A percentile compares a stretch with the other conserved stretches of the same genome.
These are phyloP conservation scores for Trichomonascaceae sp. DNA, from an alignment of 1,139 yeast genomes.

Conservation along the genomic window DNA sequence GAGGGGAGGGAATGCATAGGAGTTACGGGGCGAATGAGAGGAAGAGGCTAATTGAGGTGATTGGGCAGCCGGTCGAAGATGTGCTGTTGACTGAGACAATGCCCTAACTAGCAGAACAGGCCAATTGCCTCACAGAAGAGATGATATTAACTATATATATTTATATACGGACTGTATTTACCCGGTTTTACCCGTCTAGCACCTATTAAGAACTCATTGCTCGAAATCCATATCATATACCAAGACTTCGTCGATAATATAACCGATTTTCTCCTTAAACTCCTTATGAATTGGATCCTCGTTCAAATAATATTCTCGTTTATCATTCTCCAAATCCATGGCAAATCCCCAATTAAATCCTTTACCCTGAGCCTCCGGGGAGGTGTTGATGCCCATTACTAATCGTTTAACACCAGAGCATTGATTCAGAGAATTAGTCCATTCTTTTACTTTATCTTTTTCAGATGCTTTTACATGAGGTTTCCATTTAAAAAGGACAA, in stretches of 20 bases:
- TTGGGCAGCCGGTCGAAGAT: too few relatives aligned
- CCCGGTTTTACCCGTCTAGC: too few relatives aligned
- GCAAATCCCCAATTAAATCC: constrained; percentile 8
- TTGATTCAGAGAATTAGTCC: background rate
- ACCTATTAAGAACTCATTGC: background rate
- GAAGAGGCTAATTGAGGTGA: too few relatives aligned
- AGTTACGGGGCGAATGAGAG: background rate
- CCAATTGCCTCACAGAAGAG: too few relatives aligned
- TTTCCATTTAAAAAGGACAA: constrained; percentile 9
- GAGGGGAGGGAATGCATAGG: background rate
- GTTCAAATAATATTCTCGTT: constrained; percentile 2
- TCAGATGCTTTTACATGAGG: background rate
- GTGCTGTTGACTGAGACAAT: too few relatives aligned
- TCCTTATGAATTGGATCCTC: constrained; percentile 7
- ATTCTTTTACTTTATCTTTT: constrained; percentile 3
- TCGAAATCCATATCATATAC: constrained; percentile 1
- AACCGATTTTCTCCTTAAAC: constrained; percentile 4
- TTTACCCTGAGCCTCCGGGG: constrained; percentile 4
- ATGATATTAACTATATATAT: too few relatives aligned
- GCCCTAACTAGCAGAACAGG: too few relatives aligned
- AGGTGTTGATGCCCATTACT: constrained; percentile 2
- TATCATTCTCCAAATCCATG: constrained; percentile 1
- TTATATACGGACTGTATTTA: too few relatives aligned
- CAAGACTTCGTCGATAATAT: constrained; percentile 3
- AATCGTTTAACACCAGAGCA: constrained; percentile 1